A percentile compares a stretch with the other conserved stretches of the same genome.
These are phyloP conservation scores for Neostapfia colusana DNA, from an alignment of 176 grass and related monocot species.

Conservation along the genomic window DNA sequence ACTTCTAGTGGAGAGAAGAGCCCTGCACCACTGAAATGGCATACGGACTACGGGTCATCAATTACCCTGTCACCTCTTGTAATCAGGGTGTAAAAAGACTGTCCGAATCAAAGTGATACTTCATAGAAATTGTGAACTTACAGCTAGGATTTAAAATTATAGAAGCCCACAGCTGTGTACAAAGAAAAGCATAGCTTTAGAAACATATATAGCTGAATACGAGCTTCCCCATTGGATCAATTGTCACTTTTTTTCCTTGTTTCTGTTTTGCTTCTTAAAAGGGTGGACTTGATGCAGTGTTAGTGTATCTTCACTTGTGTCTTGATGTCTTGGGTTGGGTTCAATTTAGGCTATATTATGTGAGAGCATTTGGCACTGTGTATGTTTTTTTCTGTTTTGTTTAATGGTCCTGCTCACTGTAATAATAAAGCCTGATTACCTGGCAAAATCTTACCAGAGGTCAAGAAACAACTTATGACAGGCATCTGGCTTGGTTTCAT, in stretches of 20 bases:
- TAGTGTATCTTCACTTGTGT: too few species aligned
- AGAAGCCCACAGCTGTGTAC: conserved; percentile 52
- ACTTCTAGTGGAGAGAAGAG: conserved; percentile 17
- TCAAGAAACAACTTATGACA: conserved; percentile 27
- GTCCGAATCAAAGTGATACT: conserved; percentile 23
- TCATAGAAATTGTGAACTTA: conserved; percentile 50
- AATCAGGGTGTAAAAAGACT: conserved; percentile 43
- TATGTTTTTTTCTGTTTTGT: not conserved
- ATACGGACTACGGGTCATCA: conserved; percentile 3
- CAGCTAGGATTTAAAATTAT: conserved; percentile 35
- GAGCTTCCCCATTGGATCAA: conserved; percentile 35
- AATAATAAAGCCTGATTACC: conserved; percentile 36
- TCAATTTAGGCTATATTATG: too few species aligned
- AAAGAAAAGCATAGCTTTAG: conserved; percentile 49
- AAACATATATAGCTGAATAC: conserved; percentile 51
- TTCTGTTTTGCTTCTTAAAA: not conserved
- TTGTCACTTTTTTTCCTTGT: not conserved
- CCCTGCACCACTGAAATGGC: not conserved
- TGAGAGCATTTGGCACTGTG: too few species aligned
- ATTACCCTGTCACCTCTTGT: conserved; percentile 34
- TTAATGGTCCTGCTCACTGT: not conserved
- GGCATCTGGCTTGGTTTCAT: conserved; percentile 7
- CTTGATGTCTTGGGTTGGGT: too few species aligned
- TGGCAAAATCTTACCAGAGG: conserved; percentile 21
- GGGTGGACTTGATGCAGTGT: too few species aligned